Evolutionary conservation across 75 land plant genomes (phyloP), one percentile per base, ranked within the genome.

Genomic region (Picea glauca): DNA sequence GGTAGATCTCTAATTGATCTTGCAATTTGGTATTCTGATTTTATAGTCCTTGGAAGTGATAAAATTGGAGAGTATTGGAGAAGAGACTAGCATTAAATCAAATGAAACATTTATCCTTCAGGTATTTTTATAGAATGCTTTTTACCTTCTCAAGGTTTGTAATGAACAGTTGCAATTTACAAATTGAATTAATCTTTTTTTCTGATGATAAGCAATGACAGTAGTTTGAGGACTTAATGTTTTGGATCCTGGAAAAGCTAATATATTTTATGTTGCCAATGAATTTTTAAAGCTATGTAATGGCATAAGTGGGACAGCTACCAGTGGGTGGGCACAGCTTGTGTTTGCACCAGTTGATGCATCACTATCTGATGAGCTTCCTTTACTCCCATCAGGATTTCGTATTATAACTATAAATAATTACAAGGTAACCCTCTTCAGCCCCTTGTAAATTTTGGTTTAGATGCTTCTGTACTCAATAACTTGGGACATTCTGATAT

Each of bases 291-390:
- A 87, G 88, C 76, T 81, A 17, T 87, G 88, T 68, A 85, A 80
- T 66, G 88, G 88, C 12, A 33, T 80, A 43, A 81, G 79, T 58
- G 88, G 85, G 73, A 78, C 61, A 65, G 62, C 88, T 58, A 62
- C 78, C 18, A 87, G 88, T 23, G 87, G 84, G 30, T 87, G 84
- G 78, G 88, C 88, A 9, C 88, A 87, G 63, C 83, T 84, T 74
- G 88, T 87, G n/a, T 87, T 87, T 81, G 88, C 88, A 15, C 87
- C 88, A n/a, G 87, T 87, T 58, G 88, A 83, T 81, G 83, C 78
- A 21, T 78, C 88, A 26, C 80, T 87, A 1, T 84, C 88, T 65
- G 87, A 87, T 50, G 88, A 87, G 57, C 80, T 87, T 62, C 88
- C 88, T 65, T 80, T 87, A 35, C 62, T 87, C n/a, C 85, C 88